Percentiles rank a stretch among this genome's conserved stretches.
phyloP scores from a whole-genome alignment of 331 rosid species.

The Acacia concinna region DNA sequence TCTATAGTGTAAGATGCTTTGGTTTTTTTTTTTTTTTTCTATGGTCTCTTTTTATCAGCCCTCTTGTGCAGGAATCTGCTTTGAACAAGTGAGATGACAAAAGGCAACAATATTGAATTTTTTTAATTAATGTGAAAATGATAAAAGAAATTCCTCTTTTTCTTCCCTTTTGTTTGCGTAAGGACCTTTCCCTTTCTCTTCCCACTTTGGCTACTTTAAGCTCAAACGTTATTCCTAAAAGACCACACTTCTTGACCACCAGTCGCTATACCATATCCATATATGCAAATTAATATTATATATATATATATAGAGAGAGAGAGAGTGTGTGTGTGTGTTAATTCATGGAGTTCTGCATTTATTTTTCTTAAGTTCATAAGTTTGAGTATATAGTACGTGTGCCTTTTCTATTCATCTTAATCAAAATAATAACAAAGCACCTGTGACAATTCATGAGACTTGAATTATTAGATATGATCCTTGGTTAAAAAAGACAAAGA shows the following conservation, averaged over 20 bases:
- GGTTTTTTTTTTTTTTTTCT: not conserved
- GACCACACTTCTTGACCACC: not conserved
- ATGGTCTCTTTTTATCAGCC: not conserved
- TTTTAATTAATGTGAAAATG: not conserved
- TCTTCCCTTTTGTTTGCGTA: not conserved
- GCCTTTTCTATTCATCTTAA: not conserved
- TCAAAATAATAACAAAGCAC: not conserved
- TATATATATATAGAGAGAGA: too few relatives aligned
- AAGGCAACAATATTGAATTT: not conserved
- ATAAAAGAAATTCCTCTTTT: conserved; percentile 3
- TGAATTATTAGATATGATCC: not conserved
- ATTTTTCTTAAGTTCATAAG: not conserved
- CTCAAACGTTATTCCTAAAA: not conserved
- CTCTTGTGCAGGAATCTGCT: not conserved
- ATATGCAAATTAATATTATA: too few relatives aligned
- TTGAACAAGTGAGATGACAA: not conserved
- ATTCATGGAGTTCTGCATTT: not conserved
- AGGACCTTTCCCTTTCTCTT: not conserved
- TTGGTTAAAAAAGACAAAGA: not conserved
- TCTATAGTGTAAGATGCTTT: not conserved
- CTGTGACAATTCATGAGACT: not conserved
- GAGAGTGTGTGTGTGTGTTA: too few relatives aligned
- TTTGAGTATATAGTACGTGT: not conserved
- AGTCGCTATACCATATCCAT: not conserved
- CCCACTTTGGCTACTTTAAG: not conserved